Evolutionary conservation across 2,329 filamentous ascomycete species (phyloP).

Genomic region (Neurospora sp.): DNA sequence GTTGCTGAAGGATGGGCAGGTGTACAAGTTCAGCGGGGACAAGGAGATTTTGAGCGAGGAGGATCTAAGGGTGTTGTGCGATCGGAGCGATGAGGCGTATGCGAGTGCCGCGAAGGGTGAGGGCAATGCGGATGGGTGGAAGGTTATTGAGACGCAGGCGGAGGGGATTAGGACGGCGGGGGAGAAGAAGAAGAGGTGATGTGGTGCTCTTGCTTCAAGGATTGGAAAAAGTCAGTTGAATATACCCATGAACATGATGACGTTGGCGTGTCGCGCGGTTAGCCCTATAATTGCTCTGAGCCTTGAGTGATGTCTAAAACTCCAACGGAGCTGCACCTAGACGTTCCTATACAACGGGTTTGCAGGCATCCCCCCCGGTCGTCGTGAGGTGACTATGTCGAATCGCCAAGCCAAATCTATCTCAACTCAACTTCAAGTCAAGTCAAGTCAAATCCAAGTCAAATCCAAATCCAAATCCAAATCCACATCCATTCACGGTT

Average conservation of each 20-base stretch:
- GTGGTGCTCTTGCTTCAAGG: neutral
- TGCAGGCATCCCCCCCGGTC: no score
- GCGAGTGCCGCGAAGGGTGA: conserved; percentile 68
- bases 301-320: no score
- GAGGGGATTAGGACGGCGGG: conserved; percentile 34
- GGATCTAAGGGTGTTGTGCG: conserved; percentile 70
- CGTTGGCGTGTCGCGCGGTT: neutral
- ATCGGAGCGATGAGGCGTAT: conserved; percentile 55
- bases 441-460: neutral
- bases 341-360: no score
- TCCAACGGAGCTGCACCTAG: no score
- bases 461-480: neutral
- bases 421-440: no score
- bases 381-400: no score
- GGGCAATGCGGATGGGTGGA: conserved; percentile 62
- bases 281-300: no score
- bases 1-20: conserved; percentile 62
- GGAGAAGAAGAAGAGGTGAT: neutral
- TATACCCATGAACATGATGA: neutral
- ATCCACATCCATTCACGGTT: neutral
- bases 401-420: no score
- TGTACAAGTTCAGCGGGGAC: conserved; percentile 48
- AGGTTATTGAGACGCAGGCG: conserved; percentile 67
- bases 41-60: conserved; percentile 61
- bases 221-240: neutral